Base-by-base conservation (phyloP, 768 basidiomycete genomes). In the Nidularia sp. region DNA sequence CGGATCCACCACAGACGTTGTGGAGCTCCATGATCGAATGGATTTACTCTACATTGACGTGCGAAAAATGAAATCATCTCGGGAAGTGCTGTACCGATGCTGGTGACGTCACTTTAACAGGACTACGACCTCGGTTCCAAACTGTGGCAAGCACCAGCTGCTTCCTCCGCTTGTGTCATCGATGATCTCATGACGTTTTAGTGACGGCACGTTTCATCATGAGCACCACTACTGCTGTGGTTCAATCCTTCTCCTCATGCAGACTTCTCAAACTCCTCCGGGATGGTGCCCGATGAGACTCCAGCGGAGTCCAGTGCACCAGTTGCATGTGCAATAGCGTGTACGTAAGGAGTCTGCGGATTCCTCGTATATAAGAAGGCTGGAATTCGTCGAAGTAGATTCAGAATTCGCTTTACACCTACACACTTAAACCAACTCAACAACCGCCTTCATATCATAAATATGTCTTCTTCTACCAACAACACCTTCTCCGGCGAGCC, bases 401-500 rank as follows among this genome's bases (percentile, higher is more conserved):
- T 39, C 36, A 39, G 36, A 39, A 39, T 39, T n/a, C 7, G 8
- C 7, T 39, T 39, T n/a, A 39, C 36, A n/a, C n/a, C 36, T 39
- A 39, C 36, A 39, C 36, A n/a, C 7, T n/a, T 39, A n/a, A 39
- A 39, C 7, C n/a, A 39, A 39, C 36, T 39, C 36, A 45, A 7
- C 7, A n/a, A 45, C 45, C 22, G 7, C 7, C 45, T 45, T 45
- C 45, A 45, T 29, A 45, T 45, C 18, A 45, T n/a, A 45, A 45
- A 45, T 18, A n/a, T 39, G 25, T 45, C 45, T 13, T 45, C 12
- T 45, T n/a, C 25, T 32, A 4, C 47, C 13, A n/a, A 51, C 13
- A 35, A 55, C 36, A 39, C 36, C 36, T 39, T 52, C 43, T 52
- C 55, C 31, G 52, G 43, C 45, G 45, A 57, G 41, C 55, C 55